phyloP scores from a whole-genome alignment of 78 protist genomes.

The Protostelium mycophagum region DNA sequence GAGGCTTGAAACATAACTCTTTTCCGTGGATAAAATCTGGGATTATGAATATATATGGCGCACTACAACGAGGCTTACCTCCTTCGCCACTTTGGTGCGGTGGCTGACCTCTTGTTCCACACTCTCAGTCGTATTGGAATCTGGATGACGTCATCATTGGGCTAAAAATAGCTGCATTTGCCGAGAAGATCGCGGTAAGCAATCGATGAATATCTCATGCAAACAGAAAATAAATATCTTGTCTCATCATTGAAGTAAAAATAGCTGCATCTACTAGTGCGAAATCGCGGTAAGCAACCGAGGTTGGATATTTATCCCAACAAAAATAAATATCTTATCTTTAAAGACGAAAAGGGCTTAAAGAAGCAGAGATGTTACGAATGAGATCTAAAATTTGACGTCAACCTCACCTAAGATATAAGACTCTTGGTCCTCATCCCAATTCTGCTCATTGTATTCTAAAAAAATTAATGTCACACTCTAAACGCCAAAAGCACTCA shows the following conservation, averaged over 20 bases:
- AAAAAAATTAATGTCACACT: neutral
- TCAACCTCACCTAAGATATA: too few relatives aligned
- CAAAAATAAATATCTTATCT: too few relatives aligned
- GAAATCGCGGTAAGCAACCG: too few relatives aligned
- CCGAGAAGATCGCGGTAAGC: too few relatives aligned
- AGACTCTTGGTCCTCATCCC: neutral
- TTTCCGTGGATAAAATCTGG: neutral
- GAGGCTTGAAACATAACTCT: neutral
- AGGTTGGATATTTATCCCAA: too few relatives aligned
- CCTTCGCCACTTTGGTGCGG: neutral
- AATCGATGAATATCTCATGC: too few relatives aligned
- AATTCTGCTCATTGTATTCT: neutral
- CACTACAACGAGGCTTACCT: neutral
- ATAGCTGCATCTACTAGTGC: too few relatives aligned
- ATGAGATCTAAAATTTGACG: too few relatives aligned
- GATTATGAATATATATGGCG: neutral
- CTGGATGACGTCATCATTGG: neutral
- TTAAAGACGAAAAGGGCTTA: too few relatives aligned
- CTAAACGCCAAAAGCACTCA: neutral
- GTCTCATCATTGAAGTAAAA: too few relatives aligned
- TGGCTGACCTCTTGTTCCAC: neutral
- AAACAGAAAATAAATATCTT: too few relatives aligned
- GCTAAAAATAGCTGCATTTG: neutral
- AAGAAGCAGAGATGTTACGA: too few relatives aligned
- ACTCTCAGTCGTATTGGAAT: neutral